Conservation (phyloP, 805 yeast species). For the Candida railenensis region DNA sequence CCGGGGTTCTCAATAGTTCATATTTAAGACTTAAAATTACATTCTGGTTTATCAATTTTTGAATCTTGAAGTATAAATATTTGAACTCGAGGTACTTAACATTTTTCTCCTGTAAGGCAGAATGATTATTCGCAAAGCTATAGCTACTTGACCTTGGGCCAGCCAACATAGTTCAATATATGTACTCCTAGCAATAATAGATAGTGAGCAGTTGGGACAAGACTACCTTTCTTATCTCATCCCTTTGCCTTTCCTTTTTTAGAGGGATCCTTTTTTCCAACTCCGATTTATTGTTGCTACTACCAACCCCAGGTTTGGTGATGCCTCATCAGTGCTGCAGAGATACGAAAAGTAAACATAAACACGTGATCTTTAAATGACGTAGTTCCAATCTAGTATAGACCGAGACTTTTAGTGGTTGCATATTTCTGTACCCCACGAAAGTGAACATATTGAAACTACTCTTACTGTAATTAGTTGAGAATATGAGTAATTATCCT, state of each 20-base stretch:
- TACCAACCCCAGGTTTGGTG: neutral
- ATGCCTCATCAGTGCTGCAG: neutral
- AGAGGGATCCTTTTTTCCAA: no score
- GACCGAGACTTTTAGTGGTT: no score
- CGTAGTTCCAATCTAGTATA: no score
- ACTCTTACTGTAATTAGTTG: no score
- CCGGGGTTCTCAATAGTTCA: conserved; percentile 53
- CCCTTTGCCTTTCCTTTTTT: no score
- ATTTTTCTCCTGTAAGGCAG: conserved; percentile 12
- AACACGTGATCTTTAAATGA: neutral
- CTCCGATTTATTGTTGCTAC: neutral
- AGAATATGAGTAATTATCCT: no score
- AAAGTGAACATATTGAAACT: no score
- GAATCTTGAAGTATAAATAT: conserved; percentile 38
- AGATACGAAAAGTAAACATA: neutral
- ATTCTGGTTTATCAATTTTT: conserved; percentile 40
- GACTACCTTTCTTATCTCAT: no score
- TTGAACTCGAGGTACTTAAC: conserved; percentile 34
- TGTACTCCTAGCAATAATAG: neutral
- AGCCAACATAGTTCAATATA: conserved; percentile 4
- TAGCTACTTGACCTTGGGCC: conserved; percentile 9
- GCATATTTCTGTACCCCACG: no score
- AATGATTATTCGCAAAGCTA: neutral
- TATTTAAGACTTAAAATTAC: conserved; percentile 47
- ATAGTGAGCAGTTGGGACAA: neutral